Percentiles rank a stretch among this genome's conserved stretches.
These are phyloP conservation scores for Hypomyces perniciosus DNA, from an alignment of 2,329 filamentous ascomycete genomes.

Conservation along the genomic window DNA sequence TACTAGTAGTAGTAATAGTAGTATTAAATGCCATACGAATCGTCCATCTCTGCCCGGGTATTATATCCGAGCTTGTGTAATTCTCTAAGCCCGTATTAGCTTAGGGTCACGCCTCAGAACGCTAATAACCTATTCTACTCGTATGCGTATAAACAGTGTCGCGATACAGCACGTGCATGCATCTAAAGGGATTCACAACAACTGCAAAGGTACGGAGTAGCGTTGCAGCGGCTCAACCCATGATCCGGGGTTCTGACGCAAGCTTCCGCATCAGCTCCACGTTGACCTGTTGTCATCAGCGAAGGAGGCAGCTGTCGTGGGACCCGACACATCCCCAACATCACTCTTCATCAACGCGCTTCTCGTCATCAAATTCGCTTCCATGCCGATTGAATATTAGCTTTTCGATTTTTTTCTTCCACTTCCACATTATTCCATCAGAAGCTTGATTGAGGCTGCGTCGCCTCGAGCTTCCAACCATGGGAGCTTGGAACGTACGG, in stretches of 20 bases:
- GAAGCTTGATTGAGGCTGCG: constrained; percentile 9
- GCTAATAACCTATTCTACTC: no score
- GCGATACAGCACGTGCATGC: background rate
- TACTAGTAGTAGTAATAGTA: no score
- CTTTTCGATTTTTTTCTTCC: background rate
- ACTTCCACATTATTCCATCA: background rate
- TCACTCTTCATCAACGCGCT: background rate
- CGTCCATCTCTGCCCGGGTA: no score
- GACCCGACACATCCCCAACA: background rate
- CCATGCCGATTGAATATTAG: constrained; percentile 2
- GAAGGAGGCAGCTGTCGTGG: background rate
- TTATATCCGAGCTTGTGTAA: no score
- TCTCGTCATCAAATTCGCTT: background rate
- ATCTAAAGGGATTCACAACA: background rate
- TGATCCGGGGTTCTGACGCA: constrained; percentile 10
- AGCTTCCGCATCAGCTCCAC: constrained; percentile 10
- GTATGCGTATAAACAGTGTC: background rate
- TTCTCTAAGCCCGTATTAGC: no score
- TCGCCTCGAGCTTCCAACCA: constrained; percentile 20
- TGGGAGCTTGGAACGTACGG: constrained; percentile 38
- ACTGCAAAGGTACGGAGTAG: no score
- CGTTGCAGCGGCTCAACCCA: background rate
- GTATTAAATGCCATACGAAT: no score
- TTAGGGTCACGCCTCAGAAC: no score
- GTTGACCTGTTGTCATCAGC: background rate